Evolutionary conservation across 1,139 yeast species (phyloP), one percentile per base, ranked within the genome.

Genomic region (Tardiomyces digboiensis): DNA sequence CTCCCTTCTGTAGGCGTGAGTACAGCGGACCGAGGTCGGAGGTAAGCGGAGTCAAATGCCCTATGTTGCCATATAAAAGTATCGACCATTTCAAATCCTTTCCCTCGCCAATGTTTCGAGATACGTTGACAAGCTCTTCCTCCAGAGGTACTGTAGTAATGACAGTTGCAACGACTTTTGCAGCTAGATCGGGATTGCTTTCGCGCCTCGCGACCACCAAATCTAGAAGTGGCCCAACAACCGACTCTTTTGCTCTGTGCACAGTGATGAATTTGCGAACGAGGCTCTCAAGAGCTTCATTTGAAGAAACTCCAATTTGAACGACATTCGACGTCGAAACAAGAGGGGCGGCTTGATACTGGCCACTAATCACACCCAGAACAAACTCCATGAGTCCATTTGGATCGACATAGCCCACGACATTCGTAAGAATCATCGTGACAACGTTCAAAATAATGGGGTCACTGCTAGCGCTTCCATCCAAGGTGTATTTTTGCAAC

Each of bases 31-130:
- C 59, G 19, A 71, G 49, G 2, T 60, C 58, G 26, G 61, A 49
- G 10, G 59, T 56, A 21, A 67, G 52, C 21, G 49, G 40, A 36
- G 52, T 53, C n/a, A 58, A 52, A 42, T 66, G 64, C 5, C 74
- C 73, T 16, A 75, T 65, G 47, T 69, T 68, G 3, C 80, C 82
- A 42, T 78, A 58, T 41, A 71, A 74, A 45, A 56, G 71, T 46
- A 65, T 64, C 2, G 52, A 46, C 33, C 33, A 26, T 8, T 26
- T n/a, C 5, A 26, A 16, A 8, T 26, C 33, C 12, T 13, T 16
- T 5, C 33, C 33, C 5, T 26, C 14, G 5, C 14, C 33, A 8
- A 26, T 26, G 10, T 8, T 26, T 16, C 14, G 5, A 8, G 10
- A n/a, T 16, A 26, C 33, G 12, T 26, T 16, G 14, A 8, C 33